Conservation (phyloP, 441 rosid genomes). For the Populus hybrid region DNA sequence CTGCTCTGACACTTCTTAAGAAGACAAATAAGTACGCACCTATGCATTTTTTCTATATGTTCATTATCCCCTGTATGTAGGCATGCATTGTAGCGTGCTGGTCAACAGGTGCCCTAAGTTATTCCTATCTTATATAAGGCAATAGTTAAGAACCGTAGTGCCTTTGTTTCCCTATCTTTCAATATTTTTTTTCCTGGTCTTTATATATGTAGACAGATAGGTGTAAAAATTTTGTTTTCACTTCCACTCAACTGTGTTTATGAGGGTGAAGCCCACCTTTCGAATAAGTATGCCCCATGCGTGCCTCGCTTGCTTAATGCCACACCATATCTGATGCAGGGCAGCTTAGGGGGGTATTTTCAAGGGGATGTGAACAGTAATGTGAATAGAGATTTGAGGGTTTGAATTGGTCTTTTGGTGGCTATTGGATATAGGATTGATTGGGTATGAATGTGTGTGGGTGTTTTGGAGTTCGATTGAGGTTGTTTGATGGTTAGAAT, state of each 20-base stretch:
- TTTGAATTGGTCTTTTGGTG: neutral
- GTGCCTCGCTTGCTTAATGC: neutral
- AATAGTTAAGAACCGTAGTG: neutral
- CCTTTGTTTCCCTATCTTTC: neutral
- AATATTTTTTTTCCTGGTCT: neutral
- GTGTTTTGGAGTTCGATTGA: neutral
- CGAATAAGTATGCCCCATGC: neutral
- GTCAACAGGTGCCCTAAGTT: neutral
- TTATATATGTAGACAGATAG: neutral
- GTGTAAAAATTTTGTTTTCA: neutral
- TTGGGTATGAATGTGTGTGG: neutral
- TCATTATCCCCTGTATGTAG: neutral
- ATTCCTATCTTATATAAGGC: neutral
- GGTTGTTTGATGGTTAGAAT: neutral
- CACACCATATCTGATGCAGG: neutral
- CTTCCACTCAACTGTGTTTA: too few species aligned
- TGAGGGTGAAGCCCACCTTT: neutral
- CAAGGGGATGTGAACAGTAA: neutral
- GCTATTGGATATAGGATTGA: neutral
- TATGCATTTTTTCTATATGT: conserved; percentile 1
- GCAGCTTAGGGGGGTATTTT: neutral
- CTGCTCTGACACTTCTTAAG: conserved; percentile 59
- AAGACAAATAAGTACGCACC: conserved; percentile 51
- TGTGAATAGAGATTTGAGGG: neutral
- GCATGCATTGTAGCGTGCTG: neutral